Percentiles rank a stretch among this genome's conserved stretches.
These are phyloP conservation scores for Bipolaris bicolor DNA, from an alignment of 2,329 filamentous ascomycete genomes.

Conservation along the genomic window DNA sequence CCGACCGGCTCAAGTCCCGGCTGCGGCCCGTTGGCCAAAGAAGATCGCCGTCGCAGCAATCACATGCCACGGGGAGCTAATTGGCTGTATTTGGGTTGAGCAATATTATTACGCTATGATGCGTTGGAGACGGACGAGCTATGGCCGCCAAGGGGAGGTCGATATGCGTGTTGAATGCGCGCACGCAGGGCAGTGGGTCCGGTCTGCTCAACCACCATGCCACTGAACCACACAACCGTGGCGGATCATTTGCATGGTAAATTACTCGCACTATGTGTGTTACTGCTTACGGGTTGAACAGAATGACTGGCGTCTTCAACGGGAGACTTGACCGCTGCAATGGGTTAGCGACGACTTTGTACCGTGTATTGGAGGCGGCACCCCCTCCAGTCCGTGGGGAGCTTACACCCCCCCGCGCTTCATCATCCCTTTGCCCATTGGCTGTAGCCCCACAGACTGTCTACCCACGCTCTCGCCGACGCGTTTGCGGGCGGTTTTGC, in stretches of 20 bases:
- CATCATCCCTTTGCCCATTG: conserved; percentile 7
- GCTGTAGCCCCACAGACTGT: conserved; percentile 8
- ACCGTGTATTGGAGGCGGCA: background rate
- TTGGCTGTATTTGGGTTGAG: conserved; percentile 6
- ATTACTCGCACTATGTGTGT: background rate
- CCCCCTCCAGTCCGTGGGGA: conserved; percentile 1
- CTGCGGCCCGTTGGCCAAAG: conserved; percentile 18
- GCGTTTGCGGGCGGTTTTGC: conserved; percentile 8
- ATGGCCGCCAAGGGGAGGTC: conserved; percentile 35
- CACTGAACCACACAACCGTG: conserved; percentile 39
- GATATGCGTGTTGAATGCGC: conserved; percentile 37
- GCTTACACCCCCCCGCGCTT: conserved; percentile 11
- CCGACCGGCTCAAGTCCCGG: background rate
- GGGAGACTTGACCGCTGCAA: conserved; percentile 3
- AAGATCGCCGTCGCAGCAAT: conserved; percentile 1
- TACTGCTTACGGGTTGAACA: background rate
- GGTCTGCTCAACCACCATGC: conserved; percentile 42
- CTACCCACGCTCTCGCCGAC: conserved; percentile 9
- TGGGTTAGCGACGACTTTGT: background rate
- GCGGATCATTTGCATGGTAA: background rate
- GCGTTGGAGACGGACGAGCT: conserved; percentile 25
- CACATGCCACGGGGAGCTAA: conserved; percentile 15
- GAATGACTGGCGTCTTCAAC: background rate
- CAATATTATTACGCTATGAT: conserved; percentile 26
- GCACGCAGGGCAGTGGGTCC: conserved; percentile 34